phyloP scores from a whole-genome alignment of 1,284 basidiomycete genomes.

The Violaceomyces palustris region DNA sequence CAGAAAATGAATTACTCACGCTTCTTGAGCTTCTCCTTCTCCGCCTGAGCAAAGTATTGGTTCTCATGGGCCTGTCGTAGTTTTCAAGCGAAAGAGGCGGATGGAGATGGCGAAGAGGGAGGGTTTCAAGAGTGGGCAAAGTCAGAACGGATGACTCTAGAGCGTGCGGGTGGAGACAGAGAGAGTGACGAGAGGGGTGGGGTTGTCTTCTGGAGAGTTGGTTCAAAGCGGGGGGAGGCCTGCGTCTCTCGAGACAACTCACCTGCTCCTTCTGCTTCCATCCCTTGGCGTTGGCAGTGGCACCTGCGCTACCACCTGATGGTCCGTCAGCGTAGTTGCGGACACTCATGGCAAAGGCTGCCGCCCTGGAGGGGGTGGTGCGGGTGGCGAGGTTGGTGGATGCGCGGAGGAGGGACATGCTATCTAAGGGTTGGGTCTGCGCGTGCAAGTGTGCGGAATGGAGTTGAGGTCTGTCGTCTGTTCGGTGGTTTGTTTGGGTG shows the following conservation, averaged over 20 bases:
- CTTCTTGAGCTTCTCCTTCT: conserved; percentile 45
- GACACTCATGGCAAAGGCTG: conserved; percentile 25
- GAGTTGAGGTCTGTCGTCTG: too few relatives aligned
- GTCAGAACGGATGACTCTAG: too few relatives aligned
- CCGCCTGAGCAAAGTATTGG: conserved; percentile 40
- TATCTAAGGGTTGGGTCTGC: too few relatives aligned
- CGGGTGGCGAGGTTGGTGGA: conserved; percentile 20
- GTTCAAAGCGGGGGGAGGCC: not conserved
- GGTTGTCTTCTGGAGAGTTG: not conserved
- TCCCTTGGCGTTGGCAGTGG: conserved; percentile 30
- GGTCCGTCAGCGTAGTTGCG: conserved; percentile 37
- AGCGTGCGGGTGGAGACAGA: too few relatives aligned
- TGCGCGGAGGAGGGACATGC: conserved; percentile 34
- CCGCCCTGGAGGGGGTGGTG: conserved; percentile 4
- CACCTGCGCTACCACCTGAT: conserved; percentile 25
- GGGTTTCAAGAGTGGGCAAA: too few relatives aligned
- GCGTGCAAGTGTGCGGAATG: too few relatives aligned
- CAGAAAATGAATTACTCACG: conserved; percentile 3
- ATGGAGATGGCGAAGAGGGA: too few relatives aligned
- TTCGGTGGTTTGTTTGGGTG: too few relatives aligned
- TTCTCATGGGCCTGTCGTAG: conserved; percentile 40
- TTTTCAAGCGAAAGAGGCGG: too few relatives aligned
- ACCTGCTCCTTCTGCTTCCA: conserved; percentile 43
- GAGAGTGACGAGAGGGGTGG: not conserved
- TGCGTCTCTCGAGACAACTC: not conserved